These are phyloP conservation scores for Aureobasidium lini DNA, from an alignment of 2,329 filamentous ascomycete genomes.

Conservation along the genomic window DNA sequence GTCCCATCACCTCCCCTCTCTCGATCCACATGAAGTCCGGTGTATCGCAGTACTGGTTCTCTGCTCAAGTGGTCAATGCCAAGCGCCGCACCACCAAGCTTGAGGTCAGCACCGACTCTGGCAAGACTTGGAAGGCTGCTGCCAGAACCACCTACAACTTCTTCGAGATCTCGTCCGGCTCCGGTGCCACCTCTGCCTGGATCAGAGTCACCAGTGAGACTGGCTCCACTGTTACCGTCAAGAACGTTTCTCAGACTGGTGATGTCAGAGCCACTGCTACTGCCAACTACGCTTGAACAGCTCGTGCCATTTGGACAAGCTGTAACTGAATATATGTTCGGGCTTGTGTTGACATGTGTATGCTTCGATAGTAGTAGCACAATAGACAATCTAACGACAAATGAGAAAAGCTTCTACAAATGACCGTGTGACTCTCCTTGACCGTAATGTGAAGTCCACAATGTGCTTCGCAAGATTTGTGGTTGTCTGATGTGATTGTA, in stretches of 20 bases:
- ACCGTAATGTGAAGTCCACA: too few species aligned
- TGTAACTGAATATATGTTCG: too few species aligned
- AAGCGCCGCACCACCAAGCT: slow-evolving; percentile 18
- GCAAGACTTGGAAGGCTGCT: slow-evolving; percentile 19
- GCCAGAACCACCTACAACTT: slow-evolving; percentile 21
- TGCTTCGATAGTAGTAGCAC: neutral
- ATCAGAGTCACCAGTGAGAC: slow-evolving; percentile 18
- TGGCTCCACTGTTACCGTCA: slow-evolving; percentile 13
- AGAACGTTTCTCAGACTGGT: slow-evolving; percentile 17
- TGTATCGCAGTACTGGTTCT: slow-evolving; percentile 21
- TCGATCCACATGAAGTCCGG: slow-evolving; percentile 20
- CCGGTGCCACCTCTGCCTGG: slow-evolving; percentile 16
- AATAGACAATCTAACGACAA: neutral
- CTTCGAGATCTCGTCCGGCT: slow-evolving; percentile 17
- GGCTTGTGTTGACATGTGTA: too few species aligned
- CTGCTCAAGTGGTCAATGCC: slow-evolving; percentile 20
- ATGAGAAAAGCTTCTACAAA: neutral
- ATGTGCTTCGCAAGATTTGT: neutral
- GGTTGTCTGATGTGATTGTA: too few species aligned
- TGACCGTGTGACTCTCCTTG: too few species aligned
- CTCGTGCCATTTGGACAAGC: too few species aligned
- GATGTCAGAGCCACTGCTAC: slow-evolving; percentile 17
- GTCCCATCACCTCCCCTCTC: slow-evolving; percentile 18
- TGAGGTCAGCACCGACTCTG: slow-evolving; percentile 19
- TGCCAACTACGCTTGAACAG: slow-evolving; percentile 18